Conservation (phyloP, 176 grass and related monocot genomes). For the sorghum (Sorghum bicolor) region Sorghum_bicolor_NCBIv3 NC_012871.2:22788001-22788500, state of each 20-base stretch:
- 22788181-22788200: conserved; percentile 89
- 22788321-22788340: neutral
- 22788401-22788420: neutral
- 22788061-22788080: neutral
- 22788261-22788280: neutral
- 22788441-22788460: neutral
- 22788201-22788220: conserved; percentile 77
- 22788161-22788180: conserved; percentile 48
- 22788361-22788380: neutral
- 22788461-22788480: neutral
- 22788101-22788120: neutral
- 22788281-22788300: neutral
- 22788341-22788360: neutral
- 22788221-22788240: neutral
- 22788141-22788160: conserved; percentile 63
- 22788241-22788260: conserved; percentile 4
- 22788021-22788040: neutral
- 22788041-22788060: neutral
- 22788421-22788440: neutral
- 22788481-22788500: neutral
- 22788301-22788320: neutral
- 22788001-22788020: neutral
- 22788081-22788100: neutral
- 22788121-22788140: conserved; percentile 54
- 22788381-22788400: neutral